Conservation (phyloP, 1,139 yeast species). For the Eremothecium gossypii region DNA sequence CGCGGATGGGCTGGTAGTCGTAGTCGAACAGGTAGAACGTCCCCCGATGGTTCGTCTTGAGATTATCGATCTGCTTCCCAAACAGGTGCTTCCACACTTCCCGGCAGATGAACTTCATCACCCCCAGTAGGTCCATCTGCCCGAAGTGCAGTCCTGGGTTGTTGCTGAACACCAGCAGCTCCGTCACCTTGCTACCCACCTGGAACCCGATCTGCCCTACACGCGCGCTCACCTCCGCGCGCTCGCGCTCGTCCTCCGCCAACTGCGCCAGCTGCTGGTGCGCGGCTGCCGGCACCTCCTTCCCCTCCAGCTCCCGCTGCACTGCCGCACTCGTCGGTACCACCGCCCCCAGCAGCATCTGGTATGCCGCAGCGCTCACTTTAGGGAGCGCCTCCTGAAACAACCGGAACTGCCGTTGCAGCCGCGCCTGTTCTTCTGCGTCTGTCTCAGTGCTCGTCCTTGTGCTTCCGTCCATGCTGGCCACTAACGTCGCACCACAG, state of each 20-base stretch:
- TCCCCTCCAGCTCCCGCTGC: constrained; percentile 13
- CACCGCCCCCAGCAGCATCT: constrained; percentile 58
- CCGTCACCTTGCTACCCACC: constrained; percentile 67
- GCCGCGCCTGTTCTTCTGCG: constrained; percentile 18
- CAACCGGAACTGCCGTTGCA: constrained; percentile 23
- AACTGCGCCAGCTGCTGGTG: constrained; percentile 19
- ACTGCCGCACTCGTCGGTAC: constrained; percentile 53
- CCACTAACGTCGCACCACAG: too few relatives aligned
- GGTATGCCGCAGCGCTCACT: constrained; percentile 21
- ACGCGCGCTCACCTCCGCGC: constrained; percentile 51
- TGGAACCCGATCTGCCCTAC: constrained; percentile 63
- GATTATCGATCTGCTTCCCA: constrained; percentile 82
- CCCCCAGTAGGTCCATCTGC: constrained; percentile 57
- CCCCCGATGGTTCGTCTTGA: constrained; percentile 81
- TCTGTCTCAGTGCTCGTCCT: constrained; percentile 4
- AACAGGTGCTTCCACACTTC: constrained; percentile 80
- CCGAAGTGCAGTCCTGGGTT: constrained; percentile 37
- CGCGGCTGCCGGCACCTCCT: constrained; percentile 13
- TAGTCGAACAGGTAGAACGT: constrained; percentile 29
- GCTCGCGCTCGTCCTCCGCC: constrained; percentile 18
- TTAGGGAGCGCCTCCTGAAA: constrained; percentile 28
- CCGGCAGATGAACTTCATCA: constrained; percentile 86
- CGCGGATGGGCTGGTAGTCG: constrained; percentile 22
- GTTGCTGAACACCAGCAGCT: constrained; percentile 54
- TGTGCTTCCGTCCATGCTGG: not conserved